Evolutionary conservation across 176 grass and related monocot species (phyloP).

Genomic region (Echinochloa phyllopogon): DNA sequence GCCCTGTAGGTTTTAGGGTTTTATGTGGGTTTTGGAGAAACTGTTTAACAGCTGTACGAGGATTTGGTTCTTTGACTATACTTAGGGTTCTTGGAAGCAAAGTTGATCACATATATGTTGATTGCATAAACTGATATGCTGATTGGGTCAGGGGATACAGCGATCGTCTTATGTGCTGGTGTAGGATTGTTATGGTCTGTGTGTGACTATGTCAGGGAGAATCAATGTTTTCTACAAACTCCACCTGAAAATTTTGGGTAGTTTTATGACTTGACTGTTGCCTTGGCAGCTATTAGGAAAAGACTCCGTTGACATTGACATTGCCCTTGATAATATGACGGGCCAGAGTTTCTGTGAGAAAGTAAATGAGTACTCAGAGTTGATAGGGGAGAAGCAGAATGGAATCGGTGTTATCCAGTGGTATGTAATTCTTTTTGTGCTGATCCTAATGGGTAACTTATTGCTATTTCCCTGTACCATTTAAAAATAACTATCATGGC

Average conservation of each 20-base stretch:
- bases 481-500: neutral
- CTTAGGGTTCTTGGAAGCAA: neutral
- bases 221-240: neutral
- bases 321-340: slow-evolving; percentile 90
- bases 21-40: slow-evolving; percentile 2
- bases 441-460: neutral
- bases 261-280: slow-evolving; percentile 5
- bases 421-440: slow-evolving; percentile 51
- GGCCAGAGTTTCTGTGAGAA: slow-evolving; percentile 92
- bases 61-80: neutral
- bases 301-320: slow-evolving; percentile 94
- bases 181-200: neutral
- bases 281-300: slow-evolving; percentile 83
- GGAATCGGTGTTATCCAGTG: slow-evolving; percentile 96
- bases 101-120: neutral
- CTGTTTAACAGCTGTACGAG: neutral
- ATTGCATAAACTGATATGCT: neutral
- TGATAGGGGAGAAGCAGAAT: slow-evolving; percentile 73
- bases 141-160: neutral
- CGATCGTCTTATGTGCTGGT: neutral
- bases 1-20: neutral
- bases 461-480: neutral
- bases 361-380: slow-evolving; percentile 76
- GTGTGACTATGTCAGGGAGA: neutral
- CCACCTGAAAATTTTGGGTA: neutral